Evolutionary conservation across 768 basidiomycete genomes (phyloP).

Genomic region (Fomitopsis serialis): DNA sequence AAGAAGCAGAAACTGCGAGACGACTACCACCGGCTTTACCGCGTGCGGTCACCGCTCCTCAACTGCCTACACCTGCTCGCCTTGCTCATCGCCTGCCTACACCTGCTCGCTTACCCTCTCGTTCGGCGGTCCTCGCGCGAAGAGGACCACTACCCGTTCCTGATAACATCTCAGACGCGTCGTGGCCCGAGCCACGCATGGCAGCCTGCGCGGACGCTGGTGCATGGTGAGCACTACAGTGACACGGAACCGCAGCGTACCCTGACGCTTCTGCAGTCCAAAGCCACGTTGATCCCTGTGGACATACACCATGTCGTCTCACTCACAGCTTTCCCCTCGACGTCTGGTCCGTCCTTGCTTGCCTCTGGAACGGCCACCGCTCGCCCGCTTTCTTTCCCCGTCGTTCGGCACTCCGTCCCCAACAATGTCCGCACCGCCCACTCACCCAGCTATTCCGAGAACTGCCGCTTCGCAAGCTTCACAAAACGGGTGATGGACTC

Average conservation of each 20-base stretch:
- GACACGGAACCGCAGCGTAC: too few relatives aligned
- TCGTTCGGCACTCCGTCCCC: neutral
- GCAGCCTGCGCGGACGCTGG: neutral
- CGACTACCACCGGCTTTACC: too few relatives aligned
- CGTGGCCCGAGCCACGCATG: neutral
- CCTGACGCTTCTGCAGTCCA: neutral
- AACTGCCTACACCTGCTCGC: too few relatives aligned
- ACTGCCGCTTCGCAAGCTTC: constrained; percentile 3
- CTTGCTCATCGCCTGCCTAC: too few relatives aligned
- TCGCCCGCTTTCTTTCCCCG: neutral
- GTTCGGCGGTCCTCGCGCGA: too few relatives aligned
- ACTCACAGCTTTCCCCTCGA: neutral
- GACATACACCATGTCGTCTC: neutral
- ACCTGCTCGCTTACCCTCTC: too few relatives aligned
- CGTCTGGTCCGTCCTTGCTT: neutral
- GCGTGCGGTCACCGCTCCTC: too few relatives aligned
- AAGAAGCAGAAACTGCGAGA: too few relatives aligned
- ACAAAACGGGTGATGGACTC: neutral
- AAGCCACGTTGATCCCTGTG: neutral
- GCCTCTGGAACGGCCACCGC: neutral
- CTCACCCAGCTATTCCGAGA: neutral
- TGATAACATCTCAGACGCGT: constrained; percentile 1
- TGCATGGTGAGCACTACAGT: neutral
- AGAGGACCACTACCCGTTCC: too few relatives aligned
- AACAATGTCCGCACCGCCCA: constrained; percentile 1